Base-by-base conservation (phyloP, 164 flowering plant genomes). In the Liquidambar formosana region DNA sequence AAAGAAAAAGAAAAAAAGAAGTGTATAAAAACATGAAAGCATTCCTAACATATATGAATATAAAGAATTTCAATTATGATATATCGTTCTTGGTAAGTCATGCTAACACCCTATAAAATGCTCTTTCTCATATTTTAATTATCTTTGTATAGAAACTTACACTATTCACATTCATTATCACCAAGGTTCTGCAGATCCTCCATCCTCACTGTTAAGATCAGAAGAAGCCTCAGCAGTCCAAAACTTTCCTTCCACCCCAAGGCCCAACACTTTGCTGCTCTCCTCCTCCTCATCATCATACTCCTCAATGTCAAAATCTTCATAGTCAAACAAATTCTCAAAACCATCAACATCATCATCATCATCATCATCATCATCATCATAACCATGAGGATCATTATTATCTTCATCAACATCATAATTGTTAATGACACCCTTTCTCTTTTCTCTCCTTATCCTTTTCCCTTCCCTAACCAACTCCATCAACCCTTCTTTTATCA, bases 381-480 rank as follows among this genome's bases (percentile, higher is more conserved):
- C 68, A 21, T 18, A 57, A 26, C 38, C 48, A 64, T 27, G 54
- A 47, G n/a, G n/a, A 62, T 43, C 70, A 49, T 23, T 61, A 57
- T 19, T 66, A 21, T 21, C 44, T n/a, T 57, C 28, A 27, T 25
- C 67, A 33, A 19, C 13, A 38, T 15, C 25, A n/a, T 44, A 26
- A 48, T 56, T 51, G 22, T 66, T 28, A 26, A 33, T 63, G 2
- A 45, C 11, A 41, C 57, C 56, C 65, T 54, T 76, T 68, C 82
- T 92, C 76, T 78, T 77, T 60, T 84, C 90, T 64, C 88, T 80
- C 69, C 94, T 88, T 78, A 90, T 75, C 75, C 71, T 80, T 83
- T 93, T 91, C 41, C 90, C 88, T 74, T 91, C 89, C 61, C 75
- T 77, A 19, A 86, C 91, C 68, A 95, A 82, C 73, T 66, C 75